These are phyloP conservation scores for Rubroshorea leprosula DNA, from an alignment of 345 rosid genomes.

Conservation along the genomic window DNA sequence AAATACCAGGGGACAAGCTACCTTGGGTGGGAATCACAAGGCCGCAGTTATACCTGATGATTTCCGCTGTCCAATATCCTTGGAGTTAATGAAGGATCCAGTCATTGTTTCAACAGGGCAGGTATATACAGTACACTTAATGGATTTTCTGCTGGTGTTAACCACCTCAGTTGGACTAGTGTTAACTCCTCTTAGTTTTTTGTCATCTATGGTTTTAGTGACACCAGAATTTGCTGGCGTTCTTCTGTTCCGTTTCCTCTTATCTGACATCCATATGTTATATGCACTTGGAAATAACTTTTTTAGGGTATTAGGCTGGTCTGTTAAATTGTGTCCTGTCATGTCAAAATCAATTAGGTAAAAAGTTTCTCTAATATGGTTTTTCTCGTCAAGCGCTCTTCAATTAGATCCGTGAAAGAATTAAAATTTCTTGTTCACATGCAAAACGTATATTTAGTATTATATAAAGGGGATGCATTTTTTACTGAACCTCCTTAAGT, in stretches of 20 bases:
- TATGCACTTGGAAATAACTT: not conserved
- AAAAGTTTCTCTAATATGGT: no score
- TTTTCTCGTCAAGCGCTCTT: no score
- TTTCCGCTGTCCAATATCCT: conserved; percentile 94
- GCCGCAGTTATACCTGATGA: conserved; percentile 79
- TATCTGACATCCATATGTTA: conserved; percentile 5
- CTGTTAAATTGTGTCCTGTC: not conserved
- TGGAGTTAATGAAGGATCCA: conserved; percentile 96
- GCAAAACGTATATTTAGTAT: not conserved
- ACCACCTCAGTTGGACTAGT: not conserved
- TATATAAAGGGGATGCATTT: not conserved
- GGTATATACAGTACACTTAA: conserved; percentile 33
- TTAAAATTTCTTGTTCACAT: not conserved
- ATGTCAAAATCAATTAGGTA: no score
- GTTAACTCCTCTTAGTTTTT: not conserved
- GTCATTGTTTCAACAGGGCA: conserved; percentile 97
- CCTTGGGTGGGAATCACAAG: conserved; percentile 51
- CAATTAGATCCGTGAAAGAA: conserved; percentile 7
- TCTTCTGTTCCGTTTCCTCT: not conserved
- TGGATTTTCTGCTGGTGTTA: conserved; percentile 7
- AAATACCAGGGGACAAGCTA: conserved; percentile 51
- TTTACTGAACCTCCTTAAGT: not conserved
- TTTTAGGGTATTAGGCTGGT: not conserved
- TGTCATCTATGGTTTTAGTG: not conserved
- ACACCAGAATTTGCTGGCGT: not conserved